phyloP scores from a whole-genome alignment of 257 asterid genomes.

The Voacanga thouarsii region DNA sequence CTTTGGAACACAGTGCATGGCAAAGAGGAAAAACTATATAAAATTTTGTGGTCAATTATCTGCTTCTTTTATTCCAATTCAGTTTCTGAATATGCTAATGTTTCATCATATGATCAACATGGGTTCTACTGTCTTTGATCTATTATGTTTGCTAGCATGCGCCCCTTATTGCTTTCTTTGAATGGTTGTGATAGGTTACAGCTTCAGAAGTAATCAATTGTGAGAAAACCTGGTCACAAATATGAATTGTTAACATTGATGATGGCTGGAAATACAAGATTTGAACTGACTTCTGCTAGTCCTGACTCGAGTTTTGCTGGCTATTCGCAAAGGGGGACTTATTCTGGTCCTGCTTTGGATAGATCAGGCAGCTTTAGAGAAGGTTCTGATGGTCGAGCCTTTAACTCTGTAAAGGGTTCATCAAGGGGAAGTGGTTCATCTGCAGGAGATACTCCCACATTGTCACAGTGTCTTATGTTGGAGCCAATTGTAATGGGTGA shows the following conservation, averaged over 20 bases:
- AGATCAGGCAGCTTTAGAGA: slow-evolving; percentile 86
- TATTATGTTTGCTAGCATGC: background rate
- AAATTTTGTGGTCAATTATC: background rate
- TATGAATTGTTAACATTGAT: slow-evolving; percentile 35
- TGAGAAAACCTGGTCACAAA: slow-evolving; percentile 23
- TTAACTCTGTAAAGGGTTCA: slow-evolving; percentile 59
- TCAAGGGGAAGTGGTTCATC: slow-evolving; percentile 52
- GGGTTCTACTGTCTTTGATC: background rate
- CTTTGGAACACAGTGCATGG: too few relatives aligned
- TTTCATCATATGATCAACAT: background rate
- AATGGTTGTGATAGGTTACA: slow-evolving; percentile 27
- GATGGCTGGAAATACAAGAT: slow-evolving; percentile 86
- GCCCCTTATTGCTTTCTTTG: slow-evolving; percentile 16
- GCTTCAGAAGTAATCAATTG: slow-evolving; percentile 22
- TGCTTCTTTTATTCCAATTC: background rate
- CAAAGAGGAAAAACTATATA: background rate
- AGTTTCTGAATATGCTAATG: background rate
- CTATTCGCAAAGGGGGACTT: slow-evolving; percentile 64
- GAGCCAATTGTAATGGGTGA: slow-evolving; percentile 70
- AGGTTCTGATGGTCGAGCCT: slow-evolving; percentile 54
- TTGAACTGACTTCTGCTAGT: slow-evolving; percentile 66
- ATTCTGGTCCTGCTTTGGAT: slow-evolving; percentile 56
- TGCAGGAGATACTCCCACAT: slow-evolving; percentile 54
- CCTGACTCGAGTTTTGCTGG: slow-evolving; percentile 66
- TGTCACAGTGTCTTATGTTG: slow-evolving; percentile 62